Conservation (phyloP, 2,329 filamentous ascomycete species). For the Aspergillus awamori region DNA sequence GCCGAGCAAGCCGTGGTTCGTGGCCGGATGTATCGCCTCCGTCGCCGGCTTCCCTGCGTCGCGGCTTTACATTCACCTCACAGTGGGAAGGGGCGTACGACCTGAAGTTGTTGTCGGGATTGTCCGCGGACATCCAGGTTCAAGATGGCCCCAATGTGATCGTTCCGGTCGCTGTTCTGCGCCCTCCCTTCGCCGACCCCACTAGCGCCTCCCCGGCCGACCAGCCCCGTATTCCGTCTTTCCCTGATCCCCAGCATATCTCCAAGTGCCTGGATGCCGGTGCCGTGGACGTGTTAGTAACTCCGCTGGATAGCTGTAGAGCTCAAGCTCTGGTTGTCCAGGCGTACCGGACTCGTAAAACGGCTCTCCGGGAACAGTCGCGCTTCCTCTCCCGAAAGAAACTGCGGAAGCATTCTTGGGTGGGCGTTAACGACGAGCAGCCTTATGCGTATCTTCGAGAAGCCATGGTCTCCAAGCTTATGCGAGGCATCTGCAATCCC, state of each 20-base stretch:
- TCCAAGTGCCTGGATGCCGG: constrained; percentile 81
- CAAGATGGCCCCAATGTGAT: constrained; percentile 53
- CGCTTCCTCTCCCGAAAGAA: constrained; percentile 72
- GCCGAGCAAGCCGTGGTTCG: constrained; percentile 34
- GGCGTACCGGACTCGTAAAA: constrained; percentile 79
- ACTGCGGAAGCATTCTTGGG: constrained; percentile 85
- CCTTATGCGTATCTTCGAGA: constrained; percentile 88
- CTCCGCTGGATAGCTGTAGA: constrained; percentile 73
- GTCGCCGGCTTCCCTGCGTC: constrained; percentile 36
- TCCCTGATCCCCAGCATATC: constrained; percentile 57
- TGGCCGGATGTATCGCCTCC: constrained; percentile 35
- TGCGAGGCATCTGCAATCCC: constrained; percentile 82
- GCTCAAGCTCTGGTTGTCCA: constrained; percentile 78
- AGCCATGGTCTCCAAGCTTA: constrained; percentile 88
- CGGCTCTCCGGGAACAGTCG: constrained; percentile 72
- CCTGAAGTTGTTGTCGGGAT: constrained; percentile 50
- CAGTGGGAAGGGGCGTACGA: constrained; percentile 53
- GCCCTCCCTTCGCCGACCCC: constrained; percentile 27
- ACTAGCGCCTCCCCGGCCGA: constrained; percentile 22
- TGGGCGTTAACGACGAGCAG: constrained; percentile 80
- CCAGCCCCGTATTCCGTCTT: constrained; percentile 36
- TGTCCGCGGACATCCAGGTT: constrained; percentile 54
- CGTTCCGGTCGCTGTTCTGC: constrained; percentile 53
- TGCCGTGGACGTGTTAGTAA: constrained; percentile 81
- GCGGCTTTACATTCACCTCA: constrained; percentile 47